Evolutionary conservation across 1,139 yeast genomes (phyloP).

Genomic region (Taphrina betulina): DNA sequence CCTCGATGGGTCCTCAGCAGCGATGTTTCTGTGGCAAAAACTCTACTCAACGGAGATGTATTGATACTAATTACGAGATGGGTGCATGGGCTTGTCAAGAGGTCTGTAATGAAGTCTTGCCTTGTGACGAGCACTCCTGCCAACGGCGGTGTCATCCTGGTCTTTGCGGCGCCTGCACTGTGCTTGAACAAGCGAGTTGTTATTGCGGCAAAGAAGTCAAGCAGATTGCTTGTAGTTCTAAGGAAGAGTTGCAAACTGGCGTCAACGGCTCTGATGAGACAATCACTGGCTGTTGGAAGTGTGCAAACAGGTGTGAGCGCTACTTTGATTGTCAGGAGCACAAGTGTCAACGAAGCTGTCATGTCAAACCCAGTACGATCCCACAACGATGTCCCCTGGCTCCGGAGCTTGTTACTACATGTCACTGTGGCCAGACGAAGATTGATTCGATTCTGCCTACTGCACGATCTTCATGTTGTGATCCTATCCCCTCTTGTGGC

Average conservation of each 20-base stretch:
- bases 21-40: constrained; percentile 74
- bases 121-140: constrained; percentile 77
- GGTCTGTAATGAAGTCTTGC: constrained; percentile 56
- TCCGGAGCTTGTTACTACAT: constrained; percentile 59
- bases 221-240: constrained; percentile 54
- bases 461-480: constrained; percentile 61
- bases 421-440: constrained; percentile 71
- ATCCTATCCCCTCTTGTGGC: constrained; percentile 74
- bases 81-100: constrained; percentile 68
- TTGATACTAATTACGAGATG: constrained; percentile 60
- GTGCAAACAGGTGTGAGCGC: constrained; percentile 53
- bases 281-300: constrained; percentile 66
- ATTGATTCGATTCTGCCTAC: constrained; percentile 48
- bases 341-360: constrained; percentile 59
- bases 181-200: constrained; percentile 53
- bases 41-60: constrained; percentile 66
- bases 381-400: constrained; percentile 55
- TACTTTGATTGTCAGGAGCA: constrained; percentile 69
- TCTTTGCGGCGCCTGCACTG: constrained; percentile 71
- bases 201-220: constrained; percentile 67
- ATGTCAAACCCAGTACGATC: constrained; percentile 43
- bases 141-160: constrained; percentile 64
- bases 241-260: constrained; percentile 33
- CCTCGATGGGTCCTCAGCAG: constrained; percentile 69
- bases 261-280: constrained; percentile 27